phyloP scores from a whole-genome alignment of 352 stramenopile genomes.

The Phytophthora pistaciae region DNA sequence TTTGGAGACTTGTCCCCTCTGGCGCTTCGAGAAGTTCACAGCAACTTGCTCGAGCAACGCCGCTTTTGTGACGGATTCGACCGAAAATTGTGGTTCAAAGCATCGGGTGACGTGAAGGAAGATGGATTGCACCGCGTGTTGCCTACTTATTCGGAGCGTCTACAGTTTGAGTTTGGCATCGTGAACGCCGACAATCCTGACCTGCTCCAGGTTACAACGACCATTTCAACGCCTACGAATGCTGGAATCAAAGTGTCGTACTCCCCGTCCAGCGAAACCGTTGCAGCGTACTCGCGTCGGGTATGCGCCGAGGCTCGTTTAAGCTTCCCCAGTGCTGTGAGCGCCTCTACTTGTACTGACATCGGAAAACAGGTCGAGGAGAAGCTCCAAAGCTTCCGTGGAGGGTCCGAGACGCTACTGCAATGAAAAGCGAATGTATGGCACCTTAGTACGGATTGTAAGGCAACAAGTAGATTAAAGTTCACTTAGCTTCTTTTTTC shows the following conservation, averaged over 20 bases:
- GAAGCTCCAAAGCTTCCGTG: too few relatives aligned
- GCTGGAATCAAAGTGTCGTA: slow-evolving; percentile 10
- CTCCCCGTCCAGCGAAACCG: slow-evolving; percentile 1
- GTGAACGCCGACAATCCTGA: not conserved
- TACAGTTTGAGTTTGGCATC: slow-evolving; percentile 1
- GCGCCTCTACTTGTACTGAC: not conserved
- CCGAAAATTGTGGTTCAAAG: slow-evolving; percentile 34
- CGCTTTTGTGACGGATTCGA: slow-evolving; percentile 48
- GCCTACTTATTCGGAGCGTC: not conserved
- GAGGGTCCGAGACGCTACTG: too few relatives aligned
- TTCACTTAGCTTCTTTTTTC: too few relatives aligned
- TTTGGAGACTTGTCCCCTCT: slow-evolving; percentile 46
- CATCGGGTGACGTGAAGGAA: not conserved
- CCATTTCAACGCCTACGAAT: not conserved
- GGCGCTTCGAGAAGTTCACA: slow-evolving; percentile 50
- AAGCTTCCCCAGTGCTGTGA: not conserved
- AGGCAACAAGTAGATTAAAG: too few relatives aligned
- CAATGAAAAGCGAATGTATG: too few relatives aligned
- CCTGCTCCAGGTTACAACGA: not conserved
- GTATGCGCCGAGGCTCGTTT: slow-evolving; percentile 3
- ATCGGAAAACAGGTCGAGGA: too few relatives aligned
- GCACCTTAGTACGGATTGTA: too few relatives aligned
- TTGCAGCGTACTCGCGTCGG: not conserved
- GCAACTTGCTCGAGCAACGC: slow-evolving; percentile 28
- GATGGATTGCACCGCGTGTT: not conserved